phyloP scores from a whole-genome alignment of 768 basidiomycete genomes.

The Mycena maculata region DNA sequence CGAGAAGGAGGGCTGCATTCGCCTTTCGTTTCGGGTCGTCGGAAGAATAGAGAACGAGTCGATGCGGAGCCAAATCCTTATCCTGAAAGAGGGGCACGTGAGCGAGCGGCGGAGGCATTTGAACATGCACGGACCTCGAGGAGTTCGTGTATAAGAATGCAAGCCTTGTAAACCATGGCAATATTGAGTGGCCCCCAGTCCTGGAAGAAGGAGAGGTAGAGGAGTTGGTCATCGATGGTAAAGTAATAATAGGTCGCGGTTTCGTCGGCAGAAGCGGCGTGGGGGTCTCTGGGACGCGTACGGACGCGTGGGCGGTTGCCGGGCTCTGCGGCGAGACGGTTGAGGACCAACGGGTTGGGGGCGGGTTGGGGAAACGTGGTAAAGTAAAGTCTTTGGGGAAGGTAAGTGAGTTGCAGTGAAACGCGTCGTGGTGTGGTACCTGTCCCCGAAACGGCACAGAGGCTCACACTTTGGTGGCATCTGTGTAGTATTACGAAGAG shows the following conservation, averaged over 20 bases:
- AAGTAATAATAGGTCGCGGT: conserved; percentile 88
- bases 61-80: conserved; percentile 74
- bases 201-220: conserved; percentile 94
- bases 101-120: conserved; percentile 50
- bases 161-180: conserved; percentile 93
- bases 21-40: conserved; percentile 89
- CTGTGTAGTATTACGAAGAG: conserved; percentile 30
- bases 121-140: conserved; percentile 67
- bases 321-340: conserved; percentile 64
- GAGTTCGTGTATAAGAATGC: conserved; percentile 91
- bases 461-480: conserved; percentile 77
- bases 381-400: conserved; percentile 78
- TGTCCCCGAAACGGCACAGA: conserved; percentile 81
- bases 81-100: conserved; percentile 68
- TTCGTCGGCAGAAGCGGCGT: conserved; percentile 77
- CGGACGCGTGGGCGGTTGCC: conserved; percentile 72
- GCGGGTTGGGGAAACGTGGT: conserved; percentile 87
- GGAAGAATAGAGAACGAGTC: conserved; percentile 89
- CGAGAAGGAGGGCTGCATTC: conserved; percentile 94
- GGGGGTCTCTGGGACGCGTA: conserved; percentile 66
- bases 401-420: conserved; percentile 27
- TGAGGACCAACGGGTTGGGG: conserved; percentile 74
- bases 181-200: conserved; percentile 95
- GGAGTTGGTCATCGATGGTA: conserved; percentile 91
- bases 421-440: conserved; percentile 55